Evolutionary conservation across 2,329 filamentous ascomycete species (phyloP), one percentile per base, ranked within the genome.

Genomic region (Hirsutella rhossiliensis): DNA sequence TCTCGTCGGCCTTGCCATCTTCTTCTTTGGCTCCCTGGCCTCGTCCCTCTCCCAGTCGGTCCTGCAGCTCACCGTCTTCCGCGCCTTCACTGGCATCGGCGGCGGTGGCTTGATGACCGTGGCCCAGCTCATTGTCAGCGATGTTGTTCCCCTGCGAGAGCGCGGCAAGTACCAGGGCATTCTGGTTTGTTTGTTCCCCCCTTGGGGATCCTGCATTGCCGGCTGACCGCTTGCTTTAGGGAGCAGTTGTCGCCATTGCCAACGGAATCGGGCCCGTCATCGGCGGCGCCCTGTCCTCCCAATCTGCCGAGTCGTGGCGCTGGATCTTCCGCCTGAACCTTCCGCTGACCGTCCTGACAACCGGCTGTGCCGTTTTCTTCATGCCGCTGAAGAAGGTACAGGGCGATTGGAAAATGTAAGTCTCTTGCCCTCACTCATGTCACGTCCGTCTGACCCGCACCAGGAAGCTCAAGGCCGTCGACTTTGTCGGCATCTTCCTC

Each of bases 71-170:
- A 65, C 62, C 9, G 42, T 67, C 40, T 67, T 67, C 40, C 64
- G 65, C 3, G 61, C 60, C 28, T 61, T 67, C 27, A 66, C 64
- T 8, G 63, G 65, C 40, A 73, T 86, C 44, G 84, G 83, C 18
- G 83, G 82, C 11, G 82, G 80, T 2, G 83, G 83, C 2, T 78
- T 87, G 69, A 80, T 78, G 40, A 80, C 80, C 0, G 76, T 86
- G 38, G 78, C 80, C 9, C 76, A 73, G 43, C 81, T 88, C 32
- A 65, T 88, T 46, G 64, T 88, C 52, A 82, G 76, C 48, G 84
- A 89, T 58, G 70, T 87, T 12, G 74, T 88, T 1, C 74, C 82
- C 0, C 64, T 87, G 19, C 68, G 82, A 5, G 76, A 86, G 46
- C 67, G 84, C 45, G 84, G 84, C 1, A 73, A 82, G 17, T 89